Evolutionary conservation across 352 stramenopile genomes (phyloP), one percentile per base, ranked within the genome.

Genomic region (Pythium chondricola): DNA sequence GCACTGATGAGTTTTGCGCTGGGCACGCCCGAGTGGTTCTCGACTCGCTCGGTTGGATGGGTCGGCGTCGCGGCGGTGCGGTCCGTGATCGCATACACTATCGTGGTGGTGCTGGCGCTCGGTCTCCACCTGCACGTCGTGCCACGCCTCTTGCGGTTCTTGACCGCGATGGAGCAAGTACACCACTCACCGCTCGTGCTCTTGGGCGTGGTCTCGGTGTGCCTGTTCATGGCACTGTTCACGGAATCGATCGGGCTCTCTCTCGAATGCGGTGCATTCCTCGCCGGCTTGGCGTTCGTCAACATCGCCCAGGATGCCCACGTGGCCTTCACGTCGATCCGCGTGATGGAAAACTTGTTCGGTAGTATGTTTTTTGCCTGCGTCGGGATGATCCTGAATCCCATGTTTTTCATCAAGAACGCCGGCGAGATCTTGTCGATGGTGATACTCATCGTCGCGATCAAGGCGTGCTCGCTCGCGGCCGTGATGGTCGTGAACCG

Each of bases 331-430:
- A 85, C 72, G 38, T 91, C 81, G 6, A 92, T 94, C 43, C 80
- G 80, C 21, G 80, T 92, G 55, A 83, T 94, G 63, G 83, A 94
- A 55, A 92, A 92, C 46, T 44, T 94, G 32, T 94, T 94, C 37
- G 83, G 83, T 0, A 91, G 78, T 44, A 92, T 94, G 80, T 94
- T 92, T 46, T 94, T 94, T 46, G 83, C 78, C 37, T 91, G 80
- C 22, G 82, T 94, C 17, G 83, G 83, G 0, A 90, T 94, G 83
- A 94, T 94, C 50, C 49, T 94, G 36, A 78, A 92, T 49, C 83
- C 83, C 6, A 76, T 86, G 42, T 94, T 91, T 50, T 48, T 92
- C 18, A 39, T 92, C 33, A 67, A 70, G 32, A 94, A 94, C 46
- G 74, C 74, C 2, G 70, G 64, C 16, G 73, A 88, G 47, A 88